A percentile compares a stretch with the other conserved stretches of the same genome.
These are phyloP conservation scores for Rhodomyrtus tomentosa DNA, from an alignment of 345 rosid genomes.

Conservation along the genomic window DNA sequence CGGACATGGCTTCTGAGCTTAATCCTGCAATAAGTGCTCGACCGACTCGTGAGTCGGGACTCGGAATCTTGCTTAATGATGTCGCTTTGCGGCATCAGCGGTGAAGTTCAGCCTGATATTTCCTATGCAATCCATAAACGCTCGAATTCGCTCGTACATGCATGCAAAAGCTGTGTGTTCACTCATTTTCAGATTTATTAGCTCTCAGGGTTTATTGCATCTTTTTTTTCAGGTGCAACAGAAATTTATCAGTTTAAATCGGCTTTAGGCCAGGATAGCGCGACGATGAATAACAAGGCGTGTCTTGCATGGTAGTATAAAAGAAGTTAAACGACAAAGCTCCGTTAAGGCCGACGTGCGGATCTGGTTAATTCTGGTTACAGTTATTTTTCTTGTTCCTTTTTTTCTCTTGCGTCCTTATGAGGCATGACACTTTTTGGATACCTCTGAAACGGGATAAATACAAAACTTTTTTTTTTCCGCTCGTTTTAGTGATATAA, in stretches of 20 bases:
- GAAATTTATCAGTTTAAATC: neutral
- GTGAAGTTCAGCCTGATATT: neutral
- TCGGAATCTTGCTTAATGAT: neutral
- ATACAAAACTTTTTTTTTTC: too few species aligned
- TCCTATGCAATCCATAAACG: neutral
- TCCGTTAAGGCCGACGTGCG: neutral
- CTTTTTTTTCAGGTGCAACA: neutral
- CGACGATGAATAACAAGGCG: neutral
- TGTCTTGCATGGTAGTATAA: neutral
- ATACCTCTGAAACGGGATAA: neutral
- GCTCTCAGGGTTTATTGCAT: neutral
- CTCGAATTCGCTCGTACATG: neutral
- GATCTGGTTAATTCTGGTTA: neutral
- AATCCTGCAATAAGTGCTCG: neutral
- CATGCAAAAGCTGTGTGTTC: neutral
- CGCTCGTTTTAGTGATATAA: too few species aligned
- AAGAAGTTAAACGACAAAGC: neutral
- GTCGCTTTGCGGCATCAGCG: fast-evolving
- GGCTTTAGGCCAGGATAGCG: too few species aligned
- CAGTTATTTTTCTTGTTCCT: neutral
- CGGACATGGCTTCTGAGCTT: neutral
- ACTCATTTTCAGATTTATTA: neutral
- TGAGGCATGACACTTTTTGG: neutral
- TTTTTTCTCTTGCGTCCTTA: neutral
- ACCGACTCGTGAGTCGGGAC: neutral